Percentiles rank a stretch among this genome's conserved stretches.
Evolutionary conservation across 2,329 filamentous ascomycete species (phyloP).

Genomic region (Triangularia setosa): DNA sequence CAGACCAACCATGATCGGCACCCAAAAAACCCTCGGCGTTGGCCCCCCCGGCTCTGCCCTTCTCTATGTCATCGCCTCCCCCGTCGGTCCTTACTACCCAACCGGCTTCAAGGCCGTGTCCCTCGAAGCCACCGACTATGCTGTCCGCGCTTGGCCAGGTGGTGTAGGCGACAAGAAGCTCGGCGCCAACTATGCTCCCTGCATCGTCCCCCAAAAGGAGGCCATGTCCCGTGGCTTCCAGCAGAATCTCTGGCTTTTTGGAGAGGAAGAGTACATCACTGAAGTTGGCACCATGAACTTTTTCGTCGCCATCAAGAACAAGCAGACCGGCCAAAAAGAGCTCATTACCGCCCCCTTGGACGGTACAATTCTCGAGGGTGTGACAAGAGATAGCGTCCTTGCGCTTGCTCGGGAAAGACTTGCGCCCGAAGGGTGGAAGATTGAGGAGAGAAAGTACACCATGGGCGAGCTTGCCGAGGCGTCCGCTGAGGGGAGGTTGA

Average conservation of each 20-base stretch:
- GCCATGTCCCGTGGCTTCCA: conserved; percentile 90
- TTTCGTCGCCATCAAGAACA: conserved; percentile 81
- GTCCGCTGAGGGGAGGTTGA: conserved; percentile 73
- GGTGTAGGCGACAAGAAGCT: conserved; percentile 98
- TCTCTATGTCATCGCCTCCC: conserved; percentile 91
- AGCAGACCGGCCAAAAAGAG: conserved; percentile 85
- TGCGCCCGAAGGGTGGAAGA: conserved; percentile 78
- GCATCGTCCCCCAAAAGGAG: conserved; percentile 92
- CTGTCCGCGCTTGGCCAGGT: conserved; percentile 94
- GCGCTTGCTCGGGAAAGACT: conserved; percentile 79
- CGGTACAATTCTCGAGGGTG: conserved; percentile 92
- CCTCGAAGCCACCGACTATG: conserved; percentile 93
- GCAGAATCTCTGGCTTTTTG: conserved; percentile 98
- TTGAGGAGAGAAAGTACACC: conserved; percentile 85
- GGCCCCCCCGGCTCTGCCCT: conserved; percentile 87
- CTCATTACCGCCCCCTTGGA: conserved; percentile 93
- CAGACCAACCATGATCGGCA: conserved; percentile 94
- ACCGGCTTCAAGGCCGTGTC: conserved; percentile 97
- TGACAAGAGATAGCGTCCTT: conserved; percentile 90
- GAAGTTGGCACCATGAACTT: conserved; percentile 99
- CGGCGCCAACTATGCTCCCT: conserved; percentile 98
- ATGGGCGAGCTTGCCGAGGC: conserved; percentile 84
- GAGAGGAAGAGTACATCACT: conserved; percentile 90
- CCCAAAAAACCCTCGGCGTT: conserved; percentile 89
- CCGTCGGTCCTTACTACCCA: conserved; percentile 96